Conservation (phyloP, 2,329 filamentous ascomycete genomes). For the Neopestalotiopsis sp. region DNA sequence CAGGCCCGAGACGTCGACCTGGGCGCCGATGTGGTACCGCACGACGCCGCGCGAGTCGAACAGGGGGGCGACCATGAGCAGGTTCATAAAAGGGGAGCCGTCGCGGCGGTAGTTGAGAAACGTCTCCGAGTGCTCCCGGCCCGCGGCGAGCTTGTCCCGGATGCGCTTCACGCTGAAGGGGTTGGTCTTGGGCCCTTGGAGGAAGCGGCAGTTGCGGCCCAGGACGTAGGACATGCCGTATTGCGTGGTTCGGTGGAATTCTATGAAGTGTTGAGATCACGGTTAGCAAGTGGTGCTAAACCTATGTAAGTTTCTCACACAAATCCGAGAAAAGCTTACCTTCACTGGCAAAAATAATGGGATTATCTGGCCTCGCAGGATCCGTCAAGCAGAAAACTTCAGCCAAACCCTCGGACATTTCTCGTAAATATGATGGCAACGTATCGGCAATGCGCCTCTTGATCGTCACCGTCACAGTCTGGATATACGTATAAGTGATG, state of each 20-base stretch:
- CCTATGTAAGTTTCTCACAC: neutral
- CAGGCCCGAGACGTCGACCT: conserved; percentile 73
- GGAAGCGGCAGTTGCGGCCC: conserved; percentile 78
- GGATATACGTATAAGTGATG: conserved; percentile 70
- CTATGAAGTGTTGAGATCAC: conserved; percentile 40
- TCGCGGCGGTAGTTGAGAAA: conserved; percentile 81
- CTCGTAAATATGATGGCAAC: conserved; percentile 65
- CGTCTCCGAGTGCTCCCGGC: conserved; percentile 75
- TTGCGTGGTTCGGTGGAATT: conserved; percentile 76
- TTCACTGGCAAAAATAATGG: conserved; percentile 78
- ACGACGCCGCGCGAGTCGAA: conserved; percentile 70
- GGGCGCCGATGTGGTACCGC: conserved; percentile 73
- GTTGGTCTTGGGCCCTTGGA: conserved; percentile 77
- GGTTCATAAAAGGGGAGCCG: conserved; percentile 77
- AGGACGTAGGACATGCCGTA: conserved; percentile 76
- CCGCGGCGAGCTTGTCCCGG: conserved; percentile 62
- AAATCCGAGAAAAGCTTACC: conserved; percentile 46
- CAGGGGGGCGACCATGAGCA: conserved; percentile 75
- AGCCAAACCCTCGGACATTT: conserved; percentile 75
- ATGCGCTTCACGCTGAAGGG: conserved; percentile 65
- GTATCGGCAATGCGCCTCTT: conserved; percentile 71
- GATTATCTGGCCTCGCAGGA: conserved; percentile 74
- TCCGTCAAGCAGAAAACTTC: conserved; percentile 81
- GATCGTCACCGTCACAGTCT: conserved; percentile 73
- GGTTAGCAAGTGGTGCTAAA: neutral